Base-by-base conservation (phyloP, 2,329 filamentous ascomycete species). In the Phoma herbarum region DNA sequence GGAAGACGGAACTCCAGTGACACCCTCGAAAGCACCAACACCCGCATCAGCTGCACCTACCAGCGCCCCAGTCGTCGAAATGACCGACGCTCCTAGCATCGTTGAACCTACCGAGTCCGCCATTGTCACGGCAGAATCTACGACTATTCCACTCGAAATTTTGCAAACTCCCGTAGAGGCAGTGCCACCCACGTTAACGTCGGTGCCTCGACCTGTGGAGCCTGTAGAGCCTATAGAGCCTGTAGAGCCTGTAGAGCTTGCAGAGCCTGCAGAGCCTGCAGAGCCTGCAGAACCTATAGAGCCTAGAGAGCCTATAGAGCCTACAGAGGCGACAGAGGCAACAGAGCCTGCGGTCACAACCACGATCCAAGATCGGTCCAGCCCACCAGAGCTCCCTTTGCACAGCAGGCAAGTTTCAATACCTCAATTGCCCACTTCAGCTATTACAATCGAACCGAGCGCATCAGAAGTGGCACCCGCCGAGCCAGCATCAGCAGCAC, bases 1-100 rank as follows among this genome's bases (percentile, higher is more conserved):
- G 63, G 81, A 80, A 28, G 78, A 79, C n/a, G 80, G 80, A 49
- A 80, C 81, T 7, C 78, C 81, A 33, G 75, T 62, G 52, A 66
- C 62, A 52, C 76, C 68, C 60, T 72, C 65, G 57, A 77, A 62
- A 51, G 52, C 62, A n/a, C 45, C 63, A 18, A 14, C 41, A 57
- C 77, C 60, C 49, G 52, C 62, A 23, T 45, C 64, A 12, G 51
- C 41, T 47, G 61, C 64, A 44, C 49, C 66, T 1, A 62, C 50
- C n/a, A 60, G 56, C 43, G 60, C 35, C 35, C 60, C 60, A n/a
- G 50, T 53, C 9, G 33, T 59, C 22, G 68, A 73, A 14, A 49
- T 55, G 16, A 52, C 61, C 9, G 52, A 57, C 12, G 46, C 57
- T 5, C 48, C 58, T 31, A 47, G 50, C n/a, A n/a, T 64, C 14